These are phyloP conservation scores for Casuarina glauca DNA, from an alignment of 306 rosid species.

Conservation along the genomic window DNA sequence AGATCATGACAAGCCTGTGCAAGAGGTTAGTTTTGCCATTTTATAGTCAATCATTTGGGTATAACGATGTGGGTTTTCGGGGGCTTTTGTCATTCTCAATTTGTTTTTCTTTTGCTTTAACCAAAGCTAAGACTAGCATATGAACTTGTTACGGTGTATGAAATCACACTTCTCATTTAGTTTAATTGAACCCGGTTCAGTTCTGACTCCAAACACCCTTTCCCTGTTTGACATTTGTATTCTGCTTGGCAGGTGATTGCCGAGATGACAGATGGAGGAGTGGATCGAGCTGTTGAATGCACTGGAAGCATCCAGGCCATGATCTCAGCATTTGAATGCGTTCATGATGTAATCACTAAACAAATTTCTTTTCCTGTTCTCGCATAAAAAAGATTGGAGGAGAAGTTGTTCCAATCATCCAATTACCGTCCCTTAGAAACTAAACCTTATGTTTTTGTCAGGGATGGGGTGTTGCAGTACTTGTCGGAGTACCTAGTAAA, in stretches of 20 bases:
- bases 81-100: too few species aligned
- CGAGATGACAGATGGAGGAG: conserved; percentile 52
- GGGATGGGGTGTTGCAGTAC: conserved; percentile 96
- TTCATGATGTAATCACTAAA: conserved; percentile 60
- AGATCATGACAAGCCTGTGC: conserved; percentile 81
- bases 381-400: neutral
- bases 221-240: conserved; percentile 18
- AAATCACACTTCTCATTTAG: too few species aligned
- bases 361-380: neutral
- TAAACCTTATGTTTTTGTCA: conserved; percentile 3
- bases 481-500: conserved; percentile 83
- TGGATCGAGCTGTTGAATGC: too few species aligned
- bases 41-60: too few species aligned
- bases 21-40: conserved; percentile 40
- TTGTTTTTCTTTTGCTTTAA: too few species aligned
- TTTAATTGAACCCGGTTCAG: neutral
- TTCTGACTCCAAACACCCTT: neutral
- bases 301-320: too few species aligned
- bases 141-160: too few species aligned
- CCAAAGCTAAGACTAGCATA: too few species aligned
- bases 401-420: neutral
- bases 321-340: conserved; percentile 29
- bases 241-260: conserved; percentile 37
- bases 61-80: too few species aligned
- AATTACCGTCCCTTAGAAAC: too few species aligned